Evolutionary conservation across 2,329 filamentous ascomycete species (phyloP), one percentile per base, ranked within the genome.

Genomic region (Diaporthe sp.): DNA sequence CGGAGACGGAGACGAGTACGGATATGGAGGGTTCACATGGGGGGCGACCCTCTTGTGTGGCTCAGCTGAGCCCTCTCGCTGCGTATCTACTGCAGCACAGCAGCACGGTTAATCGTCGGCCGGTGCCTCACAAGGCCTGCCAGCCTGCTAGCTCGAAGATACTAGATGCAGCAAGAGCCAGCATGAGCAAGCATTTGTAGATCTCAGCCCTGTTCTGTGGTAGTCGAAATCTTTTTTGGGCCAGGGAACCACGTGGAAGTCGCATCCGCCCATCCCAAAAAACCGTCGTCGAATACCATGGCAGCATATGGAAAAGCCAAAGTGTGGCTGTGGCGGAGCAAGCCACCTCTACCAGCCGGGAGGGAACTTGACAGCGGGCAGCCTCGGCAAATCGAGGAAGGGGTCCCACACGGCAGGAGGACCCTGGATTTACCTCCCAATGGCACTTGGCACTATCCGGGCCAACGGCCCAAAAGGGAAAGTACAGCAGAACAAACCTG

Each of bases 401-500:
- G n/a, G n/a, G n/a, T n/a, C 52, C 64, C 33, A 67, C 25, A 52
- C 45, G 42, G 60, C 25, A 47, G 10, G n/a, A 67, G 64, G 64
- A 67, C 64, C 64, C 64, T 67, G 45, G n/a, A 28, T 67, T 38
- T 50, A 22, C 19, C 25, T 25, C 12, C 22, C 22, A 19, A 7
- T 15, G 40, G 25, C 40, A 47, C 25, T 25, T 28, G 15, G 58
- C 30, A 57, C 19, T 9, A 35, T 40, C 60, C 30, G 22, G 22
- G 2, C 64, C n/a, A n/a, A 15, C 33, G 6, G 30, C 64, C 64
- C 13, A 40, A 67, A 67, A 22, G 30, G 64, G 64, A 67, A 67
- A 67, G 64, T 67, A 52, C 33, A 67, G 61, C 30, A 67, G 64
- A 67, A 10, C n/a, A 38, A 52, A 67, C 64, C 64, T 52, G 64